phyloP scores from a whole-genome alignment of 2,329 filamentous ascomycete genomes.

The Colletotrichum echinochloae region DNA sequence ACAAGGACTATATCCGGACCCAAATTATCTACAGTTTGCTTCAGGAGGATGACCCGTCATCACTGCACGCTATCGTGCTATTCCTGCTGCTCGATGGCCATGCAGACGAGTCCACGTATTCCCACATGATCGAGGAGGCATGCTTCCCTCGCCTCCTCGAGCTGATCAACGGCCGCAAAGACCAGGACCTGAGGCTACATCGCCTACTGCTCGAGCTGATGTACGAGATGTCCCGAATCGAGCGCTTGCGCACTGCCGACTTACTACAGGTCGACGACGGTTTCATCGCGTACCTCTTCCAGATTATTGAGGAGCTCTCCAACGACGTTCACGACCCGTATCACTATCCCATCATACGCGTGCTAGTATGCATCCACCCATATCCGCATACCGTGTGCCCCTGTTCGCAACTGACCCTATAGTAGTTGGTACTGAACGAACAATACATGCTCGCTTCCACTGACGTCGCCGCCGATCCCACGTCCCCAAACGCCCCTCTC shows the following conservation, averaged over 20 bases:
- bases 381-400: constrained; percentile 31
- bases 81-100: constrained; percentile 91
- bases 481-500: constrained; percentile 62
- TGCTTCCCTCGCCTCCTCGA: constrained; percentile 88
- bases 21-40: constrained; percentile 94
- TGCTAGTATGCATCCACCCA: constrained; percentile 72
- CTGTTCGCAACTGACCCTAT: constrained; percentile 7
- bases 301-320: constrained; percentile 87
- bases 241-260: constrained; percentile 82
- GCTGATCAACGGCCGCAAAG: constrained; percentile 75
- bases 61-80: constrained; percentile 85
- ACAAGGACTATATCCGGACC: constrained; percentile 88
- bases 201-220: constrained; percentile 86
- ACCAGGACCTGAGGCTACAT: constrained; percentile 79
- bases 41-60: constrained; percentile 85
- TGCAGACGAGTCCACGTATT: constrained; percentile 80
- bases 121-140: constrained; percentile 87
- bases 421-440: constrained; percentile 91
- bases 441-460: constrained; percentile 92
- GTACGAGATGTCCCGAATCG: constrained; percentile 97
- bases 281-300: constrained; percentile 86
- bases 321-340: constrained; percentile 93
- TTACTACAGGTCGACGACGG: constrained; percentile 81
- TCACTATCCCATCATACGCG: constrained; percentile 93
- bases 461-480: constrained; percentile 58